Evolutionary conservation across 257 asterid species (phyloP).

Genomic region (Primulina huaijiensis): DNA sequence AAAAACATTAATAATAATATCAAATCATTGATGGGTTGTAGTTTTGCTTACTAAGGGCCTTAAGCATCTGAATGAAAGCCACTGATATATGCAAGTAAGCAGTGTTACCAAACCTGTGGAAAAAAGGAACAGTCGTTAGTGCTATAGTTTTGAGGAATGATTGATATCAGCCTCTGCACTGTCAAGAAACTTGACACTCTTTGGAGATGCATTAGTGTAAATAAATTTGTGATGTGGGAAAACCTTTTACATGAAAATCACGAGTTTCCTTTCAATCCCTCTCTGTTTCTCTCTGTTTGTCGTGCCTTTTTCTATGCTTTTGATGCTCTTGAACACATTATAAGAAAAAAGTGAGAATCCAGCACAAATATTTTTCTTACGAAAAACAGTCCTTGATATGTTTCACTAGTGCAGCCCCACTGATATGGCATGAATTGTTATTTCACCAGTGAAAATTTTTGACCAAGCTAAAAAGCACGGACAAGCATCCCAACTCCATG

Average conservation of each 20-base stretch:
- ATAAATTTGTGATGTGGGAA: not conserved
- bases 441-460: no score
- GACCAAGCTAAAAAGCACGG: not conserved
- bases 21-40: not conserved
- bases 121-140: slow-evolving; percentile 1
- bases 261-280: not conserved
- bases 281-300: not conserved
- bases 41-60: slow-evolving; percentile 65
- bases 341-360: not conserved
- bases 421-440: not conserved
- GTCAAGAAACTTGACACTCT: not conserved
- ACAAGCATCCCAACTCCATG: no score
- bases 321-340: not conserved
- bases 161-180: not conserved
- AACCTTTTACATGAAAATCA: not conserved
- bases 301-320: not conserved
- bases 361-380: not conserved
- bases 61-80: slow-evolving; percentile 90
- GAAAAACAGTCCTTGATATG: no score
- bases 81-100: slow-evolving; percentile 78
- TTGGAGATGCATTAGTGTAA: not conserved
- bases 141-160: slow-evolving; percentile 3
- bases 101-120: slow-evolving; percentile 78
- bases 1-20: slow-evolving; percentile 1
- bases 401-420: not conserved